Evolutionary conservation across 2,329 filamentous ascomycete genomes (phyloP).

Genomic region (Pochonia chlamydosporia): DNA sequence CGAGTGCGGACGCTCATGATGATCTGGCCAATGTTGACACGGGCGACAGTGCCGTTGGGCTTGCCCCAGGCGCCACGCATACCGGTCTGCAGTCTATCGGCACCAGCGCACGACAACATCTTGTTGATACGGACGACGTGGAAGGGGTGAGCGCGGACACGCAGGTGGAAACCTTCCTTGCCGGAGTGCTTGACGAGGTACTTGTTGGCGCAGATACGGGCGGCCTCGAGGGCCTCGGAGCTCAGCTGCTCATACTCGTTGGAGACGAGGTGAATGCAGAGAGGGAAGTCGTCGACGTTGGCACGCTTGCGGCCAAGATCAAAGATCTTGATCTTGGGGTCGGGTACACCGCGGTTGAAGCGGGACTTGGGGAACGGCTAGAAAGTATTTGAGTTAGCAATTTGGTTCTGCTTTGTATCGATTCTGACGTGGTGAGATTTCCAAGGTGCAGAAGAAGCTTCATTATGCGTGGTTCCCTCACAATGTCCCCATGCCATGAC

Average conservation of each 20-base stretch:
- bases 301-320: conserved; percentile 98
- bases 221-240: conserved; percentile 98
- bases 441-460: neutral
- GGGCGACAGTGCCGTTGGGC: conserved; percentile 96
- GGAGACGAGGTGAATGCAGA: conserved; percentile 98
- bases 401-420: neutral
- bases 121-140: conserved; percentile 99
- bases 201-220: conserved; percentile 99
- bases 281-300: conserved; percentile 98
- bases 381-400: conserved; percentile 1
- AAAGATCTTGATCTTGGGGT: conserved; percentile 90
- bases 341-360: conserved; percentile 98
- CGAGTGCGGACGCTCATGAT: conserved; percentile 95
- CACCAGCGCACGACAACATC: conserved; percentile 99
- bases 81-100: conserved; percentile 99
- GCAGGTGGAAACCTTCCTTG: conserved; percentile 71
- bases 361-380: conserved; percentile 98
- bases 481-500: neutral
- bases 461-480: neutral
- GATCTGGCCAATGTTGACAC: conserved; percentile 99
- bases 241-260: conserved; percentile 99
- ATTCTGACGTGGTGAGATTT: neutral
- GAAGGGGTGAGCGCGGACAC: conserved; percentile 91
- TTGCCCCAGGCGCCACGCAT: conserved; percentile 99
- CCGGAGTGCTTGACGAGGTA: conserved; percentile 69